These are phyloP conservation scores for Licmophora abbreviata DNA, from an alignment of 108 stramenopile genomes.

Conservation along the genomic window DNA sequence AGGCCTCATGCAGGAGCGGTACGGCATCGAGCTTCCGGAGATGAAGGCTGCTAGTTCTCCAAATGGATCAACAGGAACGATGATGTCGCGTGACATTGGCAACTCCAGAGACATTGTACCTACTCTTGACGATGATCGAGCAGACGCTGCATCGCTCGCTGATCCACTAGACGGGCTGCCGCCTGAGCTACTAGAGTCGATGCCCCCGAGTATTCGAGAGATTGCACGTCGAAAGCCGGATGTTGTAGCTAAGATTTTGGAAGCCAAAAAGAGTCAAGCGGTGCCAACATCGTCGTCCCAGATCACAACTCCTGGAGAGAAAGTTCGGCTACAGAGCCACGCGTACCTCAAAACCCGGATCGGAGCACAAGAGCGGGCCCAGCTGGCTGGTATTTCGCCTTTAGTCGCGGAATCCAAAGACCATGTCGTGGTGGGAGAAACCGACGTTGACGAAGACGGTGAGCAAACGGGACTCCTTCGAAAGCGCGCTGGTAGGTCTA, in stretches of 20 bases:
- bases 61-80: background rate
- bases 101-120: conserved; percentile 1
- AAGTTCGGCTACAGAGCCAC: background rate
- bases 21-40: conserved; percentile 39
- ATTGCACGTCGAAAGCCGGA: conserved; percentile 48
- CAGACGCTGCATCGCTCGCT: background rate
- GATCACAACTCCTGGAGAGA: background rate
- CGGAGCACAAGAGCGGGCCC: background rate
- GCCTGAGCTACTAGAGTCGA: conserved; percentile 17
- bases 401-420: background rate
- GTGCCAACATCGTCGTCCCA: background rate
- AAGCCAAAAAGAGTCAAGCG: background rate
- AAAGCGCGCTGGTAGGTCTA: background rate
- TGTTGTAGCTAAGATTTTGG: conserved; percentile 26
- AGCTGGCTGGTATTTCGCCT: too few relatives aligned
- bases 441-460: background rate
- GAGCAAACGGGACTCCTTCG: background rate
- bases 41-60: conserved; percentile 3
- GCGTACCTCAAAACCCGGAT: background rate
- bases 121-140: background rate
- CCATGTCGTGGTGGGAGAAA: background rate
- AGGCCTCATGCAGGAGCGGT: conserved; percentile 49
- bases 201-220: conserved; percentile 47
- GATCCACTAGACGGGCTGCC: background rate
- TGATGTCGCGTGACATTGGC: background rate